These are phyloP conservation scores for Diplodia seriata DNA, from an alignment of 2,329 filamentous ascomycete species.

Conservation along the genomic window DNA sequence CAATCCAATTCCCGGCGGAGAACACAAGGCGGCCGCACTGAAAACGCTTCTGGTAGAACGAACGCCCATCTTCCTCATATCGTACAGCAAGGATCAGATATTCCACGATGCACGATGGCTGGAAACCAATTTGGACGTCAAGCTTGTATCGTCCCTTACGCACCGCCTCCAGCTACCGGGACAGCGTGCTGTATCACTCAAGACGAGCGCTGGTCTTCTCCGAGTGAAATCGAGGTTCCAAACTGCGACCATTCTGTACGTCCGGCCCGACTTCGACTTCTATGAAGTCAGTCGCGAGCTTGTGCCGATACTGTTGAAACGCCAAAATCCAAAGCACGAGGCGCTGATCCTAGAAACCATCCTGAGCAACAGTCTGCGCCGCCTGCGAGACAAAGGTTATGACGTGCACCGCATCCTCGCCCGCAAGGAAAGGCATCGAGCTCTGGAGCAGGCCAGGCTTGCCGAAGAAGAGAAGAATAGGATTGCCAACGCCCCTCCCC, in stretches of 20 bases:
- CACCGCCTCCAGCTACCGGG: constrained; percentile 30
- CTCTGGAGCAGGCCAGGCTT: constrained; percentile 62
- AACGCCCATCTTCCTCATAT: constrained; percentile 87
- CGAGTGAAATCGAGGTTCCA: constrained; percentile 73
- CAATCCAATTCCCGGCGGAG: constrained; percentile 57
- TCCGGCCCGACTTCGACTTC: constrained; percentile 78
- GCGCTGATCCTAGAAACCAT: constrained; percentile 92
- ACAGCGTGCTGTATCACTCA: constrained; percentile 26
- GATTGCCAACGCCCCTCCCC: constrained; percentile 20
- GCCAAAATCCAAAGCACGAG: constrained; percentile 80
- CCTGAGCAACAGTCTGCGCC: constrained; percentile 80
- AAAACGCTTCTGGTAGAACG: constrained; percentile 86
- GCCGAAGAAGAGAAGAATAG: constrained; percentile 67
- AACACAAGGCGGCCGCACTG: constrained; percentile 71
- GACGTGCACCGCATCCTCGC: constrained; percentile 96
- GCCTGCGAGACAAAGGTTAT: constrained; percentile 86
- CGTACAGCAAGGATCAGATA: constrained; percentile 77
- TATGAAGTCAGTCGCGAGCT: constrained; percentile 93
- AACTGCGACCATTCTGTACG: constrained; percentile 79
- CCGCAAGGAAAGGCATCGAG: constrained; percentile 79
- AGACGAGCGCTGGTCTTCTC: constrained; percentile 63
- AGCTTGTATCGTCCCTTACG: constrained; percentile 78
- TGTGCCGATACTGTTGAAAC: constrained; percentile 77
- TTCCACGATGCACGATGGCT: constrained; percentile 90
- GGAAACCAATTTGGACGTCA: constrained; percentile 80